Base-by-base conservation (phyloP, 1,284 basidiomycete species). In the Apiotrichum sp. region DNA sequence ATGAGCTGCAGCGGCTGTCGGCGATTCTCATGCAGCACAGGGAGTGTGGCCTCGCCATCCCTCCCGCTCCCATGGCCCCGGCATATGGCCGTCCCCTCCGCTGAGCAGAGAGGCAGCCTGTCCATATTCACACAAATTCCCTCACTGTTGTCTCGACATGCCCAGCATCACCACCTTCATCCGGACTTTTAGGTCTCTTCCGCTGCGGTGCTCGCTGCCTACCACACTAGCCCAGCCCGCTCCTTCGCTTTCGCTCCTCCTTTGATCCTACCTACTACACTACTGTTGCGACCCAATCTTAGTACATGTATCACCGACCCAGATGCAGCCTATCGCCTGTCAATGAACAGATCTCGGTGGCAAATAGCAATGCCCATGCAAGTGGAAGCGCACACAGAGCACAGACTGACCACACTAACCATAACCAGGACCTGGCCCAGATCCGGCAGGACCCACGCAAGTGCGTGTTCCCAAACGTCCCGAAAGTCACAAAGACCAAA, bases 1-100 rank as follows among this genome's bases (percentile, higher is more conserved):
- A 81, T 59, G 82, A 83, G 66, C 76, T 82, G 81, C 85, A 61
- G 78, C 83, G 54, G 82, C 85, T 63, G 41, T 69, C 73, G 13
- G 66, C 69, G 13, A 75, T 80, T 41, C 66, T 80, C 38, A 70
- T 75, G 56, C 70, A 74, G 58, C 72, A 74, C 62, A 65, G 73
- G 16, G 75, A 75, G 61, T 75, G 73, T 56, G 69, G 67, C 36
- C 58, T 73, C 32, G 72, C 58, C 36, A 64, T 65, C 60, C 58
- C 64, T 2, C 55, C 58, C 34, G 54, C 57, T 48, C 47, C 50
- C 4, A 43, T 44, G 41, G n/a, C 35, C 6, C 49, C 52, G 0
- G 51, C 56, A 29, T 62, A 62, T 45, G 58, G 58, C 36, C 61
- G 58, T 8, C 61, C 61, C 7, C 52, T 62, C 31, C 57, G 61